Evolutionary conservation across 768 basidiomycete species (phyloP), one percentile per base, ranked within the genome.

Genomic region (Lactarius hengduanensis): DNA sequence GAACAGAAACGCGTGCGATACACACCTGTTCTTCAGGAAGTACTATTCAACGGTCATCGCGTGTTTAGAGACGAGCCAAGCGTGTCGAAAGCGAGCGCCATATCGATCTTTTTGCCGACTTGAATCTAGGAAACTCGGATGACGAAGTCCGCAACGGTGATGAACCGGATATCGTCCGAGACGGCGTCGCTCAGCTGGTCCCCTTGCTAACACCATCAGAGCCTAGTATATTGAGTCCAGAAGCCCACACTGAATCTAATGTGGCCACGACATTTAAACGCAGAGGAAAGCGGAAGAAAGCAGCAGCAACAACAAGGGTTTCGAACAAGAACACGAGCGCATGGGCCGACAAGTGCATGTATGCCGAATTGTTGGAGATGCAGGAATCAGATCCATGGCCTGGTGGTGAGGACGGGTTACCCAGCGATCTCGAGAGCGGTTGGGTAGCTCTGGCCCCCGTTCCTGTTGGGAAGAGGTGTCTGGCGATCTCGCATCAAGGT

Each of bases 321-420:
- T 45, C 66, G 43, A 76, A 74, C 65, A 70, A 72, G 56, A 83
- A 84, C 65, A 72, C 80, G 0, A 84, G 77, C 70, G 86, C 87
- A 73, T 93, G 90, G 89, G 90, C 90, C 9, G 86, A 92, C 76
- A 86, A 83, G 70, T 91, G 90, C 81, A 94, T 94, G 92, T 94
- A 93, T 72, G 92, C 92, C 7, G 92, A 94, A 72, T 78, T 93
- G 18, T 77, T 94, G 64, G 90, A 93, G 75, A 90, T 93, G 89
- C 78, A 78, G 47, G 80, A 82, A 53, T 82, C 82, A 53, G 78
- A 81, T 53, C 69, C 77, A 50, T 81, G 80, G 77, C 71, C 74
- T 16, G 67, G 40, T 22, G 41, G 68, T 4, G 59, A 56, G 38
- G 87, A 90, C 73, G 85, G 88, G 10, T 80, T 93, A 32, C 92